Base-by-base conservation (phyloP, 108 stramenopile species). In the Bacterosira constricta region DNA sequence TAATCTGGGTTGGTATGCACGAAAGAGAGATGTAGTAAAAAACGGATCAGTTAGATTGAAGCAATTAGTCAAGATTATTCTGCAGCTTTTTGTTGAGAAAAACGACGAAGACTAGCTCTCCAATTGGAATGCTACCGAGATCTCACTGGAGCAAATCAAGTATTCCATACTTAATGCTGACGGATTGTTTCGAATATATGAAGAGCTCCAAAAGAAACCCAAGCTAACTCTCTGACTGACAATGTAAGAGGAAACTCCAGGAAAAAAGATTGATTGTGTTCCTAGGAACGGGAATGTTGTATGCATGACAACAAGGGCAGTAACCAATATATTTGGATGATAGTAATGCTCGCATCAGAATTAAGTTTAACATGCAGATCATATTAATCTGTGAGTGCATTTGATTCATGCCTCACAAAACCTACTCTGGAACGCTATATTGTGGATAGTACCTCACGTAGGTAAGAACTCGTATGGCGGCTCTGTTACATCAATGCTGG, bases 161-260 rank as follows among this genome's bases (percentile, higher is more conserved):
- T 85, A 88, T 66, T 79, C 80, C 11, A 74, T 79, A 17, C 55
- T 79, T 12, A 85, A 88, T 75, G 85, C 81, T 0, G 73, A 72
- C 10, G 82, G 72, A 12, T 62, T 70, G 6, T 73, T 73, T 6
- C 15, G 60, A 38, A 37, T 73, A 9, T 66, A 37, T 18, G 23
- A 57, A 8, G 31, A 41, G 30, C 45, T 79, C 0, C 12, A 58
- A 18, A 47, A 73, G 37, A 54, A 45, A 49, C 73, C 71, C 18
- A 69, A 80, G 54, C 30, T 80, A 30, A 50, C 67, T 47, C 21
- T 11, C 7, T 35, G 73, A 51, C 37, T 69, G 37, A 50, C 18
- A 23, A 23, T 12, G 18, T 58, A 53, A 12, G 73, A 64, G 13
- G 74, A 53, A 32, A 54, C 18, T 11, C 5, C 26, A 9, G 73